These are phyloP conservation scores for Tetrapisispora namnaoensis DNA, from an alignment of 805 yeast species.

Conservation along the genomic window DNA sequence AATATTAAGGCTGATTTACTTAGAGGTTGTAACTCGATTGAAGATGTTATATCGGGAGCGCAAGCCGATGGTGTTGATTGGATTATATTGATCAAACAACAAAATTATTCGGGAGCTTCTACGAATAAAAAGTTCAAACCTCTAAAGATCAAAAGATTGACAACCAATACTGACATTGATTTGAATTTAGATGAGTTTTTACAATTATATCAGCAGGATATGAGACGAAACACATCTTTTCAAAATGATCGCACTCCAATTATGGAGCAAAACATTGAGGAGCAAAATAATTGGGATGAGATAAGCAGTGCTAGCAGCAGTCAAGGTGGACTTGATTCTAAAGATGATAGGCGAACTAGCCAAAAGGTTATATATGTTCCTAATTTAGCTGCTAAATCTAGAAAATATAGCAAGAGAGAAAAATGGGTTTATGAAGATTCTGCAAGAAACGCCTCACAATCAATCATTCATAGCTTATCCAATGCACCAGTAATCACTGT, in stretches of 20 bases:
- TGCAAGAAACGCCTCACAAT: conserved; percentile 50
- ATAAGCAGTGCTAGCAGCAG: conserved; percentile 23
- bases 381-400: conserved; percentile 73
- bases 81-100: conserved; percentile 71
- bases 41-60: conserved; percentile 59
- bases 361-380: conserved; percentile 61
- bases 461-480: conserved; percentile 44
- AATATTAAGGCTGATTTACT: conserved; percentile 70
- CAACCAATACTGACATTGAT: conserved; percentile 57
- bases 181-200: conserved; percentile 60
- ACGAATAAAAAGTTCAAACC: conserved; percentile 60
- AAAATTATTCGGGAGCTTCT: conserved; percentile 26
- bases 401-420: conserved; percentile 65
- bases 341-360: conserved; percentile 9
- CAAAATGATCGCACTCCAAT: conserved; percentile 8
- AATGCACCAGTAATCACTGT: conserved; percentile 67
- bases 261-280: conserved; percentile 18
- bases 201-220: conserved; percentile 32
- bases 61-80: conserved; percentile 62
- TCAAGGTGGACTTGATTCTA: conserved; percentile 18
- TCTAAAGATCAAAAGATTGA: conserved; percentile 56
- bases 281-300: conserved; percentile 22
- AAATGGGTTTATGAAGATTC: conserved; percentile 69
- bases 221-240: conserved; percentile 5
- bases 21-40: conserved; percentile 39